Conservation (phyloP, 2,329 filamentous ascomycete genomes). For the Moelleriella libera region DNA sequence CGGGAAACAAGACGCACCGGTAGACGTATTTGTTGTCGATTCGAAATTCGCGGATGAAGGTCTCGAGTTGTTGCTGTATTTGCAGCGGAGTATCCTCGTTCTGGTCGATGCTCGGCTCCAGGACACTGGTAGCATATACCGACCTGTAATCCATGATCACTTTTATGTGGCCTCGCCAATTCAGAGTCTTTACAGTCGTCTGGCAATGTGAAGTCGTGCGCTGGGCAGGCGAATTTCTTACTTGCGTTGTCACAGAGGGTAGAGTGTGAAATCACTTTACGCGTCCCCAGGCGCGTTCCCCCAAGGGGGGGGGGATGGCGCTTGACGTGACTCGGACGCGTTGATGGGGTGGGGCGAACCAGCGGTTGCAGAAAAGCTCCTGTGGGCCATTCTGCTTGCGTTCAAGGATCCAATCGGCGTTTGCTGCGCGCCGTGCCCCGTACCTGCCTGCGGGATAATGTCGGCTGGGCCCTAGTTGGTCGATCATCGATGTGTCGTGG, state of each 20-base stretch:
- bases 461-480: neutral
- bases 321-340: neutral
- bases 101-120: constrained; percentile 51
- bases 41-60: constrained; percentile 87
- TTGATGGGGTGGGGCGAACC: constrained; percentile 2
- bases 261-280: neutral
- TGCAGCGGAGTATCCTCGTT: constrained; percentile 56
- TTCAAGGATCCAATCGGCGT: neutral
- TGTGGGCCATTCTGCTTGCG: neutral
- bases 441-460: neutral
- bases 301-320: neutral
- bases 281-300: constrained; percentile 9
- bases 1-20: constrained; percentile 37
- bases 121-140: constrained; percentile 73
- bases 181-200: neutral
- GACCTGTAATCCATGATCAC: constrained; percentile 69
- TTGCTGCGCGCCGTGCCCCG: no score
- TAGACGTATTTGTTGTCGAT: constrained; percentile 93
- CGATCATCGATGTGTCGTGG: no score
- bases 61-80: constrained; percentile 66
- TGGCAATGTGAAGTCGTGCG: neutral
- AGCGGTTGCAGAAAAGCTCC: constrained; percentile 2
- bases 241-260: neutral
- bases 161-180: neutral
- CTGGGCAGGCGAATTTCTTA: neutral